These are phyloP conservation scores for Cystofilobasidium ferigula DNA, from an alignment of 768 basidiomycete genomes.

Conservation along the genomic window DNA sequence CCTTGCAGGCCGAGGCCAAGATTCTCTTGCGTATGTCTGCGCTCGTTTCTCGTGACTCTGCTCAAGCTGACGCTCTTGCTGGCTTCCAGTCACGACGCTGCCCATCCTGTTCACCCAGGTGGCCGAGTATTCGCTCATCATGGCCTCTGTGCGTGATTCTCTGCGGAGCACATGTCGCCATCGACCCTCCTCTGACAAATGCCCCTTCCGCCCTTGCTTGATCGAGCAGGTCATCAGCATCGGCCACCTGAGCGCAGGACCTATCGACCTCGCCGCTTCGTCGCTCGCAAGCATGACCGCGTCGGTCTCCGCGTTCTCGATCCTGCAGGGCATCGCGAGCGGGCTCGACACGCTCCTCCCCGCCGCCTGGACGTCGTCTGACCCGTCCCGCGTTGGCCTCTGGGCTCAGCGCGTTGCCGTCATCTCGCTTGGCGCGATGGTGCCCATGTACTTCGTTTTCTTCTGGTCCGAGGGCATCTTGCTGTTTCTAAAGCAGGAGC, in stretches of 20 bases:
- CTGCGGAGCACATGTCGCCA: too few species aligned
- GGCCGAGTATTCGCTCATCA: constrained; percentile 67
- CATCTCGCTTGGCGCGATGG: constrained; percentile 31
- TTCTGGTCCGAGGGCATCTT: constrained; percentile 54
- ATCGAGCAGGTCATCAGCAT: constrained; percentile 51
- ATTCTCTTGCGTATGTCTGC: neutral
- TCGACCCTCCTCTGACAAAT: neutral
- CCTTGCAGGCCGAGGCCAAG: constrained; percentile 15
- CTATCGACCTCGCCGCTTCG: constrained; percentile 73
- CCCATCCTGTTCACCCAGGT: constrained; percentile 23
- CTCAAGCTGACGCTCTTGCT: neutral
- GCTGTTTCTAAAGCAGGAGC: constrained; percentile 42
- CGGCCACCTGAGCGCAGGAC: constrained; percentile 65
- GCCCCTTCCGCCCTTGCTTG: neutral
- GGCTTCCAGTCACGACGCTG: constrained; percentile 4
- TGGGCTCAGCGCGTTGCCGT: constrained; percentile 74
- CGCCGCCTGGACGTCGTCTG: constrained; percentile 81
- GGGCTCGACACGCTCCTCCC: constrained; percentile 89
- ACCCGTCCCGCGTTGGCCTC: constrained; percentile 72
- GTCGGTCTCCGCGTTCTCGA: constrained; percentile 57
- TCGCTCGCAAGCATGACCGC: constrained; percentile 43
- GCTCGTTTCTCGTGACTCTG: neutral
- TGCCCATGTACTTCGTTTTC: constrained; percentile 41
- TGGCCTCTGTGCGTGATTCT: constrained; percentile 55
- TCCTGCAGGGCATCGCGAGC: constrained; percentile 69